Conservation (phyloP, 2,329 filamentous ascomycete genomes). For the Aspergillus novofumigatus region DNA sequence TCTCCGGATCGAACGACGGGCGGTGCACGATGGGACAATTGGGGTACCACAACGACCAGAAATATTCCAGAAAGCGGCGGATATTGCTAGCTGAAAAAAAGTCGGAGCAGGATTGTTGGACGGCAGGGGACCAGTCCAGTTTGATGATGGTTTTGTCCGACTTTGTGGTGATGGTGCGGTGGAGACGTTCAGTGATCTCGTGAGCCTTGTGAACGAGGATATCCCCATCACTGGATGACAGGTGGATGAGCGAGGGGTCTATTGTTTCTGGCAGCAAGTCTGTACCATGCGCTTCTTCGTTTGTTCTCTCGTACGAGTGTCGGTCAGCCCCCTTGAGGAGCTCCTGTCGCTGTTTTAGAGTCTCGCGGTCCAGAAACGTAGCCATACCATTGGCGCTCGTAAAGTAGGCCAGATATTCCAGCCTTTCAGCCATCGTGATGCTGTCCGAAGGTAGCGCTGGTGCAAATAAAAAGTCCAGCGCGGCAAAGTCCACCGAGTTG, state of each 20-base stretch:
- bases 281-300: not conserved
- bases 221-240: not conserved
- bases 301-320: not conserved
- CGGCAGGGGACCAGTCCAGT: slow-evolving; percentile 10
- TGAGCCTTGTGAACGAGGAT: slow-evolving; percentile 2
- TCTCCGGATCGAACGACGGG: slow-evolving; percentile 18
- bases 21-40: slow-evolving; percentile 27
- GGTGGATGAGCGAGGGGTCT: slow-evolving; percentile 4
- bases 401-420: slow-evolving; percentile 21
- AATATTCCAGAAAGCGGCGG: slow-evolving; percentile 21
- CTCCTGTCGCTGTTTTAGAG: slow-evolving; percentile 14
- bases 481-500: slow-evolving; percentile 13
- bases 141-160: slow-evolving; percentile 9
- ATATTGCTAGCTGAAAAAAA: slow-evolving; percentile 22
- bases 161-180: slow-evolving; percentile 5
- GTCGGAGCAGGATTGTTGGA: slow-evolving; percentile 5
- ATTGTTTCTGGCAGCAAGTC: not conserved
- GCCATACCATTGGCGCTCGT: slow-evolving; percentile 19
- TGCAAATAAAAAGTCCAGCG: slow-evolving; percentile 13
- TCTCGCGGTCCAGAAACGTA: slow-evolving; percentile 16
- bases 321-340: slow-evolving; percentile 5
- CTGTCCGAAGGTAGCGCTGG: slow-evolving; percentile 8
- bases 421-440: slow-evolving; percentile 11
- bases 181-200: slow-evolving; percentile 11
- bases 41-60: slow-evolving; percentile 28